These are phyloP conservation scores for Lachnellula suecica DNA, from an alignment of 2,329 filamentous ascomycete species.

Conservation along the genomic window DNA sequence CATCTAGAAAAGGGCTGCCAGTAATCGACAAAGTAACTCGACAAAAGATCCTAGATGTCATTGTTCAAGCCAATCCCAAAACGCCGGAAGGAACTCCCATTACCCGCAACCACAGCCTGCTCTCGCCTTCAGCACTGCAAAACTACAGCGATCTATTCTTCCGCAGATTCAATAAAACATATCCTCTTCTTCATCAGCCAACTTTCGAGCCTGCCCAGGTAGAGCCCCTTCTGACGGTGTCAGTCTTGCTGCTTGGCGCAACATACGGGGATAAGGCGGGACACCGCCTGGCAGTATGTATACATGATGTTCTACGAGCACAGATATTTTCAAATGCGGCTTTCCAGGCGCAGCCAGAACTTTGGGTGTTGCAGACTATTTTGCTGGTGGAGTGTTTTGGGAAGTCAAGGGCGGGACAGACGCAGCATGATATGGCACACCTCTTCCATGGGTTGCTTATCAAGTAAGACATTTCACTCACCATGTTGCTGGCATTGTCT, in stretches of 20 bases:
- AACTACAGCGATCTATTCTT: conserved; percentile 60
- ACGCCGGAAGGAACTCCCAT: conserved; percentile 47
- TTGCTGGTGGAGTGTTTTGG: conserved; percentile 64
- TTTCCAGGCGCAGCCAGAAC: conserved; percentile 56
- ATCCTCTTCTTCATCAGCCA: conserved; percentile 57
- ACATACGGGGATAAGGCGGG: conserved; percentile 59
- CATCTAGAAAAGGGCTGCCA: conserved; percentile 9
- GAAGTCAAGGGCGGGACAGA: conserved; percentile 60
- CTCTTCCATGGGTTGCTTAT: conserved; percentile 56
- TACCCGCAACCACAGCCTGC: conserved; percentile 48
- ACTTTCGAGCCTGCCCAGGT: conserved; percentile 52
- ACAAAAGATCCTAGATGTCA: conserved; percentile 45
- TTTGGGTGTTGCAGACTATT: conserved; percentile 62
- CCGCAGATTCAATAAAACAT: conserved; percentile 57
- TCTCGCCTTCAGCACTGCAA: conserved; percentile 51
- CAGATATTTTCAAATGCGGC: conserved; percentile 57
- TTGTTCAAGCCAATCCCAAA: conserved; percentile 48
- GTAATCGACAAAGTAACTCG: conserved; percentile 41
- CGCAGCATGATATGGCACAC: conserved; percentile 63
- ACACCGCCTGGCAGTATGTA: conserved; percentile 59
- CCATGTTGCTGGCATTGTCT: background rate
- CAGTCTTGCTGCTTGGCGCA: conserved; percentile 58
- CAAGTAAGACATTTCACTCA: conserved; percentile 34
- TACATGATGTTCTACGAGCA: conserved; percentile 59
- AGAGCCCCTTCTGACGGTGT: conserved; percentile 52